Evolutionary conservation across 345 rosid species (phyloP), one percentile per base, ranked within the genome.

Genomic region (Populus deltoides): DNA sequence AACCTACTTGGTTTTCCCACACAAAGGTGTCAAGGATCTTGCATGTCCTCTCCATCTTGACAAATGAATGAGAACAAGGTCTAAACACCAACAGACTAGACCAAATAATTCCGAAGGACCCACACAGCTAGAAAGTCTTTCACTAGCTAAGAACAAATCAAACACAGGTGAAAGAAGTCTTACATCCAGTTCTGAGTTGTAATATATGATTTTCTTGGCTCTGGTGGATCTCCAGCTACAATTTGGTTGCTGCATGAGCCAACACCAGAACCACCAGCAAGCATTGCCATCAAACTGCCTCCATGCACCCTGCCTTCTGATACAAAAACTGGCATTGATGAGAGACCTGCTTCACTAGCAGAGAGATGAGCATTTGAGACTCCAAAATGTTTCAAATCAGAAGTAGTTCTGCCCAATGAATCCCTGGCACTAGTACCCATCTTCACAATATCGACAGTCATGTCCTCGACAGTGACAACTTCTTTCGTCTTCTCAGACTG

Each of bases 271-370:
- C 90, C 86, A 65, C 73, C 89, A 2, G 83, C 73, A 72, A 93
- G 88, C 88, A 93, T 87, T 81, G 93, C 91, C 87, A 93, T 85
- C 86, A 93, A 87, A 84, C 97, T 88, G 79, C 98, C 99, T 74
- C 99, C 99, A 76, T 91, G 98, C 36, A 95, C 99, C 86, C 99
- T 87, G 78, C 97, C 99, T 89, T 95, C 99, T 24, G 97, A 91
- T 74, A 83, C 88, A 74, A 79, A 72, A 24, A 74, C 86, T 12
- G 91, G 17, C 10, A 45, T 22, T 9, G 89, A 33, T 33, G 83
- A 70, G 55, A 65, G 12, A 45, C 82, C 86, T 68, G 74, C 75
- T 81, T 82, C 89, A 33, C 68, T 75, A 63, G 66, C 79, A 24
- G 85, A 61, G 31, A 43, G 33, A 57, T 66, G 66, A 10, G 70